These are phyloP conservation scores for Blumeria graminis DNA, from an alignment of 2,329 filamentous ascomycete species.

Conservation along the genomic window DNA sequence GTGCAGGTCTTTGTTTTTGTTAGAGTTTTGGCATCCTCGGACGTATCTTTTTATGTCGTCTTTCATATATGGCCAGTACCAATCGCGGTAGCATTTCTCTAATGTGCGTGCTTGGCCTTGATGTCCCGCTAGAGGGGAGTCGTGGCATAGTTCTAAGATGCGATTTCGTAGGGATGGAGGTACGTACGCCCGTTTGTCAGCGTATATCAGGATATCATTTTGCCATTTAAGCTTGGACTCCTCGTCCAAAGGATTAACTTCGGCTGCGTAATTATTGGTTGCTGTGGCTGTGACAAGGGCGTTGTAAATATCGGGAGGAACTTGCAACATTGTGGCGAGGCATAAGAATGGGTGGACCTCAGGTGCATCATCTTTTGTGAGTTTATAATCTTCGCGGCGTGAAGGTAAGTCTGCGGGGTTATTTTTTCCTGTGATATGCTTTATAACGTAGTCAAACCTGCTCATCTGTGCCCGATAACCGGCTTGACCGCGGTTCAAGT, in stretches of 20 bases:
- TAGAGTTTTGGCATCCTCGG: neutral
- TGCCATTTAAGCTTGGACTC: too few species aligned
- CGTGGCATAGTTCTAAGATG: neutral
- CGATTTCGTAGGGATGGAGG: neutral
- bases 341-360: neutral
- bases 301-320: neutral
- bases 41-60: neutral
- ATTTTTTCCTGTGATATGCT: neutral
- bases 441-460: neutral
- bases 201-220: neutral
- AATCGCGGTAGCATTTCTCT: neutral
- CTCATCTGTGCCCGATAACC: neutral
- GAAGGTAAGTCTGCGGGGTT: neutral
- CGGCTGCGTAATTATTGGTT: neutral
- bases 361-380: neutral
- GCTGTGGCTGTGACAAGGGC: neutral
- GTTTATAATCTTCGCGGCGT: neutral
- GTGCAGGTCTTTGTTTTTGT: neutral
- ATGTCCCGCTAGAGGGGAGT: neutral
- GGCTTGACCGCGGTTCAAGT: neutral
- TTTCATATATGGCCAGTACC: neutral
- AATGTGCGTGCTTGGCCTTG: neutral
- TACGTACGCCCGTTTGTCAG: neutral
- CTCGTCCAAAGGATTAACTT: neutral
- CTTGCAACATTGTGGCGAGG: neutral